Percentiles rank a stretch among this genome's conserved stretches.
Evolutionary conservation across 306 rosid genomes (phyloP).

Genomic region (Fragaria iinumae): DNA sequence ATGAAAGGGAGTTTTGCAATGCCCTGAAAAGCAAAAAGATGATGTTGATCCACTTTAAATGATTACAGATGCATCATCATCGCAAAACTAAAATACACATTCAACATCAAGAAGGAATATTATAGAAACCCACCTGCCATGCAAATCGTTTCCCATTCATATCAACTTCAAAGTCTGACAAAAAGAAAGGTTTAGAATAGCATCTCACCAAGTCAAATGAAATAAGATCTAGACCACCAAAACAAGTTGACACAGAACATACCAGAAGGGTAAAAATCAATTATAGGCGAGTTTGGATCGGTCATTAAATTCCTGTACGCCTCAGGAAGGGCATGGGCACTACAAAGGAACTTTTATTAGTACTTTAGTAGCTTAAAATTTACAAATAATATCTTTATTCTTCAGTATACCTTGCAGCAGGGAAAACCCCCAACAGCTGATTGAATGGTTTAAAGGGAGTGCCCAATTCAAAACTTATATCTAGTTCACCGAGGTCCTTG

Average conservation of each 20-base stretch:
- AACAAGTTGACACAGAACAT: constrained; percentile 27
- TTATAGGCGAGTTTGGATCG: constrained; percentile 74
- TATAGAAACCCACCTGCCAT: constrained; percentile 73
- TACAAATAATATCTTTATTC: not conserved
- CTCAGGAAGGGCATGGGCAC: constrained; percentile 94
- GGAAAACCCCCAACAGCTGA: constrained; percentile 96
- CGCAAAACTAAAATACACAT: constrained; percentile 2
- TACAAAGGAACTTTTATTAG: constrained; percentile 40
- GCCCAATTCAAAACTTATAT: constrained; percentile 66
- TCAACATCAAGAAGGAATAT: not conserved
- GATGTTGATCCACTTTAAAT: constrained; percentile 21
- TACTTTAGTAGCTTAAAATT: constrained; percentile 6
- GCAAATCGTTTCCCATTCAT: constrained; percentile 97
- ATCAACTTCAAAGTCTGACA: constrained; percentile 95
- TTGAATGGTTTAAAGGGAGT: constrained; percentile 92
- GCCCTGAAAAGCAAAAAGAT: constrained; percentile 53
- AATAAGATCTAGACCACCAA: not conserved
- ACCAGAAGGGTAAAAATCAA: constrained; percentile 92
- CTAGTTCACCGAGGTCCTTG: constrained; percentile 64
- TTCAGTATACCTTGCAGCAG: constrained; percentile 81
- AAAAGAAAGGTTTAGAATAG: constrained; percentile 27
- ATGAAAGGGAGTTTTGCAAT: constrained; percentile 95
- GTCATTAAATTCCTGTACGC: constrained; percentile 83
- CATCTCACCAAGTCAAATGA: constrained; percentile 5
- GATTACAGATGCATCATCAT: not conserved